These are phyloP conservation scores for Acer campestre DNA, from an alignment of 345 rosid genomes.

Conservation along the genomic window DNA sequence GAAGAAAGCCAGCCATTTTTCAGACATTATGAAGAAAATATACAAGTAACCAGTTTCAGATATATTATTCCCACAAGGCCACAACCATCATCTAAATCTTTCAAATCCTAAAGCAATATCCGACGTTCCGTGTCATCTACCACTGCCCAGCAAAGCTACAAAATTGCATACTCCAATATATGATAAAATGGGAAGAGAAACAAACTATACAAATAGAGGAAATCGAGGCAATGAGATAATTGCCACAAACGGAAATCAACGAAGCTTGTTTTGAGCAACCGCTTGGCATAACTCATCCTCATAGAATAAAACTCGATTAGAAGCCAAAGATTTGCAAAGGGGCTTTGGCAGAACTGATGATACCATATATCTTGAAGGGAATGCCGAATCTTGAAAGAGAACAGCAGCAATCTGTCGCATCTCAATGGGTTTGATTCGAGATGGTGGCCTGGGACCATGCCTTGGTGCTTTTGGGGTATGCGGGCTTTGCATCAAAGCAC, in stretches of 20 bases:
- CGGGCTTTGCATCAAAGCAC: constrained; percentile 50
- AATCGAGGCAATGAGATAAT: constrained; percentile 11
- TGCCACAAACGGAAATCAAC: constrained; percentile 35
- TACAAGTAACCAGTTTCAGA: constrained; percentile 43
- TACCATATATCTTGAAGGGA: constrained; percentile 73
- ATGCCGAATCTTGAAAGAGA: constrained; percentile 81
- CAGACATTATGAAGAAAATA: constrained; percentile 37
- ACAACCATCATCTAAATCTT: constrained; percentile 32
- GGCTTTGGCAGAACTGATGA: constrained; percentile 85
- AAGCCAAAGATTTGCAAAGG: constrained; percentile 66
- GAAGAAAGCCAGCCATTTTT: constrained; percentile 20
- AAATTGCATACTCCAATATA: constrained; percentile 56
- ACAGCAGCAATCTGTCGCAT: constrained; percentile 88
- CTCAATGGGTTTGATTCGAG: constrained; percentile 65
- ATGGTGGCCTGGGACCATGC: constrained; percentile 90
- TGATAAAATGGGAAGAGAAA: constrained; percentile 38
- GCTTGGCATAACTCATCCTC: constrained; percentile 98
- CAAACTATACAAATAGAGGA: constrained; percentile 54
- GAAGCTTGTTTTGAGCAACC: constrained; percentile 89
- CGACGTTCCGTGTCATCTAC: constrained; percentile 33
- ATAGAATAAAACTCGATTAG: constrained; percentile 80
- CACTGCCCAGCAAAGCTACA: constrained; percentile 52
- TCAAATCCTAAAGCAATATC: constrained; percentile 34
- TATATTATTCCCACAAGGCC: constrained; percentile 31
- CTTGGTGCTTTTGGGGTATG: constrained; percentile 91